These are phyloP conservation scores for Nothomitra cinnamomea DNA, from an alignment of 2,329 filamentous ascomycete species.

Conservation along the genomic window DNA sequence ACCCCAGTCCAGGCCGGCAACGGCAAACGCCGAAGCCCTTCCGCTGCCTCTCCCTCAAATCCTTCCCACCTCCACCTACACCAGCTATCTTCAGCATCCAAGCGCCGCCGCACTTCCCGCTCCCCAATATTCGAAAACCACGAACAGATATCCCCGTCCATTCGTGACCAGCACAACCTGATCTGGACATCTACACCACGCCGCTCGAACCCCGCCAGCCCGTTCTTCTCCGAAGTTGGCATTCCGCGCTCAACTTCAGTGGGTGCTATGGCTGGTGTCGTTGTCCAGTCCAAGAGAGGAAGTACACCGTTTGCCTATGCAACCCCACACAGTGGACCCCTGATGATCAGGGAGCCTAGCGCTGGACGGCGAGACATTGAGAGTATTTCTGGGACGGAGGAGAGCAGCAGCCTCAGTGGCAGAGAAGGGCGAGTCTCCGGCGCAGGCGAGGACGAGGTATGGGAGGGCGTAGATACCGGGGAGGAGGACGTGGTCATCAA, in stretches of 20 bases:
- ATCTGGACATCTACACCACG: slow-evolving; percentile 7
- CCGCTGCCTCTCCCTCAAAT: slow-evolving; percentile 5
- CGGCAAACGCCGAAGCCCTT: slow-evolving; percentile 16
- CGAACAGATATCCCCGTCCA: background rate
- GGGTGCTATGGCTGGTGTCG: slow-evolving; percentile 8
- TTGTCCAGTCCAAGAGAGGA: slow-evolving; percentile 6
- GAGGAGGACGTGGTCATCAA: background rate
- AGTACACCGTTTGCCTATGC: slow-evolving; percentile 54
- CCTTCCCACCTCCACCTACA: slow-evolving; percentile 9
- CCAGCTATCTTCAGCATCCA: slow-evolving; percentile 20
- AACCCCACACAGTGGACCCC: slow-evolving; percentile 43
- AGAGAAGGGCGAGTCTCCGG: background rate
- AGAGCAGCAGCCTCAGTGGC: background rate
- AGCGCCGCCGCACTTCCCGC: slow-evolving; percentile 36
- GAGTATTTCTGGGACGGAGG: background rate
- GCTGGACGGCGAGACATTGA: background rate
- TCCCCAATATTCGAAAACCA: slow-evolving; percentile 31
- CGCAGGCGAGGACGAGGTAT: background rate
- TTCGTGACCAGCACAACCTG: background rate
- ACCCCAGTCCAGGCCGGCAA: slow-evolving; percentile 23
- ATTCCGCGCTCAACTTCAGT: background rate
- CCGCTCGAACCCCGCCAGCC: slow-evolving; percentile 28
- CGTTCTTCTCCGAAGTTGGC: slow-evolving; percentile 21
- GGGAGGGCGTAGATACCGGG: background rate
- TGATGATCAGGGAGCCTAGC: background rate